Conservation (phyloP, 1,284 basidiomycete genomes). For the Ustilago tritici region DNA sequence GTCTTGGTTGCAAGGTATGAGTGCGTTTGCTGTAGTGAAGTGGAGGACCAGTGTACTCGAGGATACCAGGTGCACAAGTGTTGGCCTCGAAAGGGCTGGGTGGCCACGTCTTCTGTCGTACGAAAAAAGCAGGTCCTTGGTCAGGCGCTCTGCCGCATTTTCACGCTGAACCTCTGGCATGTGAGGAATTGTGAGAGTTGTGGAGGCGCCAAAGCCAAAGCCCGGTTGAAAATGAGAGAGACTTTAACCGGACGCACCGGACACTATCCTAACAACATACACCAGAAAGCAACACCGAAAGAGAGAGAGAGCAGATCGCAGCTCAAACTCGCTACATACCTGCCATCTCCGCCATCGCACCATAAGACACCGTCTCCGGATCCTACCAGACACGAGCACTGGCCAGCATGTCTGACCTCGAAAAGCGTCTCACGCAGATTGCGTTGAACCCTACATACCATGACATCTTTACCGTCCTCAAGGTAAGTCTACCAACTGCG, state of each 20-base stretch:
- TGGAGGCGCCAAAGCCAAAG: slow-evolving; percentile 4
- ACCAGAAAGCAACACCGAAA: no score
- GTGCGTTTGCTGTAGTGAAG: neutral
- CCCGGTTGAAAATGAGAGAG: neutral
- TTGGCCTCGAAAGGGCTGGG: no score
- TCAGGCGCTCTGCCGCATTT: neutral
- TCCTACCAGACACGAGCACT: neutral
- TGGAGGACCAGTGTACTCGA: no score
- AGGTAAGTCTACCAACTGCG: slow-evolving; percentile 72
- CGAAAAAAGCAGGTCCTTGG: neutral
- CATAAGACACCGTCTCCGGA: no score
- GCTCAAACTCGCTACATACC: no score
- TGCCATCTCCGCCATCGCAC: no score
- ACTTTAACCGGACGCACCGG: slow-evolving; percentile 7
- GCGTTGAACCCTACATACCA: slow-evolving; percentile 79
- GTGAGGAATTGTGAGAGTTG: slow-evolving; percentile 5
- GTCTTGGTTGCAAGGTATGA: neutral
- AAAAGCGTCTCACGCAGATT: slow-evolving; percentile 55
- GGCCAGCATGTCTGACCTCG: slow-evolving; percentile 39
- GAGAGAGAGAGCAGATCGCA: no score
- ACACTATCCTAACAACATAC: neutral
- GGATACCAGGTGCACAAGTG: no score
- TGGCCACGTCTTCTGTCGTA: neutral
- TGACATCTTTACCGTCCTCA: slow-evolving; percentile 89
- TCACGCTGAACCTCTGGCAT: slow-evolving; percentile 8